Base-by-base conservation (phyloP, 305 asterid genomes). In the Solanum chacoense region DNA sequence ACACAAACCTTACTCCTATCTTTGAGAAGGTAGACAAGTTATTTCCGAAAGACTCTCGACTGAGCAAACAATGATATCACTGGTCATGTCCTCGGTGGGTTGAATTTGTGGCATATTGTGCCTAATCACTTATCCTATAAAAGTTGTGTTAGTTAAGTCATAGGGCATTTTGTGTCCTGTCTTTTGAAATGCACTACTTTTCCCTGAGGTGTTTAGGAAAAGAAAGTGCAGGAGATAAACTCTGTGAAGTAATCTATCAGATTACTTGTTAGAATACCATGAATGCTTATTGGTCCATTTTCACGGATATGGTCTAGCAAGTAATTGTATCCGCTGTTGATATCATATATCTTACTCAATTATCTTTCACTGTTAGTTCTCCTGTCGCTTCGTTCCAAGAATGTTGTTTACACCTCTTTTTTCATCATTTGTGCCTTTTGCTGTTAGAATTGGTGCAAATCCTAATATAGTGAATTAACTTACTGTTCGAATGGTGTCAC, bases 41-140 rank as follows among this genome's bases (percentile, higher is more conserved):
- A 9, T 63, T 63, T 63, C 9, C 0, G 13, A 22, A 63, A 22
- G 10, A 63, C 72, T 3, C 28, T 63, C 1, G 6, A 22, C 0
- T 63, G 72, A 63, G 72, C 13, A 4, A 63, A 63, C 72, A 63
- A 63, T 63, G 29, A 4, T 63, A 63, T 63, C 28, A 22, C 28
- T 0, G 28, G 71, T 63, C 71, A 63, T 63, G 11, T 18, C 69
- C 69, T 59, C 11, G 0, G 0, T 59, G 69, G 0, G 0, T 0
- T 59, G 69, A 59, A 59, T 59, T 3, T 59, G 69, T 18, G 69
- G 26, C 69, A 7, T 7, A 18, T 59, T 0, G 69, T 20, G 69
- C 69, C 69, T 59, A 59, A 59, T 59, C 24, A 20, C 69, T 0
- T 78, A n/a, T 78, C 40, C 59, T 78, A 11, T 37, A 3, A 5